These are phyloP conservation scores for Acmispon strigosus DNA, from an alignment of 306 rosid genomes.

Conservation along the genomic window DNA sequence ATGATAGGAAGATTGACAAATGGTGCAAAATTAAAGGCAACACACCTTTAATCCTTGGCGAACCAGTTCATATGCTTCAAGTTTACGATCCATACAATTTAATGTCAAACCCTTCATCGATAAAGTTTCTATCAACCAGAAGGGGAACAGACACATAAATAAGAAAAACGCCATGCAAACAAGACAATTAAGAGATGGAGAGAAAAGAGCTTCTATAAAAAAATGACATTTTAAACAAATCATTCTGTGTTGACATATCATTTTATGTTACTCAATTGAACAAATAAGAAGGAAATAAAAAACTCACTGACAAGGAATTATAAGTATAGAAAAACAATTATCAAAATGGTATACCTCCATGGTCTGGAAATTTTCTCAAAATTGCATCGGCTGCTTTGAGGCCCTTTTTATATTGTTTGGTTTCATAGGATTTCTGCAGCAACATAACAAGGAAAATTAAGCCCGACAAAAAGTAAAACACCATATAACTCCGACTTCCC, in stretches of 20 bases:
- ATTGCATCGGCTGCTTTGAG: conserved; percentile 93
- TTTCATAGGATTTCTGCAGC: conserved; percentile 89
- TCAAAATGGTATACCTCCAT: conserved; percentile 60
- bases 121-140: conserved; percentile 72
- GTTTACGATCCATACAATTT: conserved; percentile 97
- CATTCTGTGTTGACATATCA: background rate
- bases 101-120: conserved; percentile 96
- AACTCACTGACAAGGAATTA: background rate
- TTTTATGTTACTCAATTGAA: background rate
- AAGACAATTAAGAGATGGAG: background rate
- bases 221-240: too few relatives aligned
- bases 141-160: conserved; percentile 11
- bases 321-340: conserved; percentile 2
- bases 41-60: conserved; percentile 77
- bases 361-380: conserved; percentile 82
- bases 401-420: conserved; percentile 95
- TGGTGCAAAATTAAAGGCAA: background rate
- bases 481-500: background rate
- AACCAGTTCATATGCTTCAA: conserved; percentile 92
- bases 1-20: background rate
- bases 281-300: background rate
- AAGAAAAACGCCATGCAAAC: background rate
- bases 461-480: background rate
- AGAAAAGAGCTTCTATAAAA: background rate
- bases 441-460: background rate